Evolutionary conservation across 768 basidiomycete species (phyloP).

Genomic region (Tremella mesenterica): DNA sequence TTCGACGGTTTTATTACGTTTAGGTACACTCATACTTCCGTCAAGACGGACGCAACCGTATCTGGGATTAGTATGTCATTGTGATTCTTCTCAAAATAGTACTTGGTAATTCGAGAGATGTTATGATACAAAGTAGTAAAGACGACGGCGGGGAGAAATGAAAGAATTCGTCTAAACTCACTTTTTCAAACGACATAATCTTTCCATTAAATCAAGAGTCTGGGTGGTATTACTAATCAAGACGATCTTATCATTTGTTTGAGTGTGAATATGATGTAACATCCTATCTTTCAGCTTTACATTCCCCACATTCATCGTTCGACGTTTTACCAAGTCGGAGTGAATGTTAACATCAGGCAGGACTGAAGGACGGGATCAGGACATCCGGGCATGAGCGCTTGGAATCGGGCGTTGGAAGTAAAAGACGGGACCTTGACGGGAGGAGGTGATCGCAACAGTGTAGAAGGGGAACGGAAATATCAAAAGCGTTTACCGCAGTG

Average conservation of each 20-base stretch:
- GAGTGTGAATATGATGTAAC: constrained; percentile 66
- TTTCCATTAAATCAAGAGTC: constrained; percentile 87
- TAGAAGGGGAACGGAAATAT: no score
- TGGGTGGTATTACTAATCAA: constrained; percentile 95
- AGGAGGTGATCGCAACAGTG: no score
- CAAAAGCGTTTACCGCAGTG: no score
- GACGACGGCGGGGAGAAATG: no score
- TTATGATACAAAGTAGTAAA: no score
- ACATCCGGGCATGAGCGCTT: not conserved
- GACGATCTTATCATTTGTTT: constrained; percentile 89
- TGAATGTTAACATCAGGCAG: no score
- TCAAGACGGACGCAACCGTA: constrained; percentile 89
- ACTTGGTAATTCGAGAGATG: no score
- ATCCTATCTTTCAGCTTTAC: constrained; percentile 52
- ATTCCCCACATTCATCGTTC: no score
- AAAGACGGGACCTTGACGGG: no score
- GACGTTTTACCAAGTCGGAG: no score
- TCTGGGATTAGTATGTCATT: constrained; percentile 45
- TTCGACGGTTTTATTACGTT: constrained; percentile 70
- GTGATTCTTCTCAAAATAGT: no score
- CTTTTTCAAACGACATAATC: constrained; percentile 76
- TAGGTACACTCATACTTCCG: constrained; percentile 82
- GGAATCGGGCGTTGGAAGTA: no score
- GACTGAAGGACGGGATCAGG: not conserved
- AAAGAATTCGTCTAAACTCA: constrained; percentile 41